Percentiles rank a stretch among this genome's conserved stretches.
Conservation (phyloP, 2,329 filamentous ascomycete genomes). For the Calonectria pauciramosa region DNA sequence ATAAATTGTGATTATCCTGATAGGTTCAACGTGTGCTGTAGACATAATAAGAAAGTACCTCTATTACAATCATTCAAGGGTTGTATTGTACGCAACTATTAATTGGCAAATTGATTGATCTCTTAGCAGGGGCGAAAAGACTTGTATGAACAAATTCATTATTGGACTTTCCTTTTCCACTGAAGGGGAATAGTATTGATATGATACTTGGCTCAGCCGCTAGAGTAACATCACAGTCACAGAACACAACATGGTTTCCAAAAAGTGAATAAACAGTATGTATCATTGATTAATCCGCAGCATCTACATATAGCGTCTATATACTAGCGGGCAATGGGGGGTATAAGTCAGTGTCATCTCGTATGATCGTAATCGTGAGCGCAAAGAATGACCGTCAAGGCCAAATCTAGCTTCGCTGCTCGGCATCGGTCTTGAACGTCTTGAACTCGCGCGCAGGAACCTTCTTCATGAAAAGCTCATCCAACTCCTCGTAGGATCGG, state of each 20-base stretch:
- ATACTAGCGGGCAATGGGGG: background rate
- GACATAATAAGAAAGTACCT: no score
- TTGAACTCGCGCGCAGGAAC: conserved; percentile 45
- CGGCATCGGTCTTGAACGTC: conserved; percentile 33
- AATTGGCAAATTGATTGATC: no score
- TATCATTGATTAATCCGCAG: conserved; percentile 22
- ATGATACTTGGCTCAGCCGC: no score
- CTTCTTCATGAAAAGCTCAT: conserved; percentile 45
- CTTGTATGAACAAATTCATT: no score
- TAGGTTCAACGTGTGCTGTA: no score
- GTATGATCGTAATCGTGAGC: conserved; percentile 9
- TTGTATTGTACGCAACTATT: no score
- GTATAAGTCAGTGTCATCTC: background rate
- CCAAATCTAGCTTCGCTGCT: conserved; percentile 20
- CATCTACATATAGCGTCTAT: background rate
- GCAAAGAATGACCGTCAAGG: conserved; percentile 8
- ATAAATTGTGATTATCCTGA: no score
- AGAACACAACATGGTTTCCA: background rate
- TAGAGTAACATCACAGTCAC: background rate
- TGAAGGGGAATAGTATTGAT: background rate
- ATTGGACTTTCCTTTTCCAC: no score
- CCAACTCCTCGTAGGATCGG: conserved; percentile 44
- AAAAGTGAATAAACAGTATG: conserved; percentile 7
- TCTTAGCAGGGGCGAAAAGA: no score
- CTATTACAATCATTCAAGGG: no score